Evolutionary conservation across 2,329 filamentous ascomycete genomes (phyloP).

Genomic region (Geosmithia morbida): DNA sequence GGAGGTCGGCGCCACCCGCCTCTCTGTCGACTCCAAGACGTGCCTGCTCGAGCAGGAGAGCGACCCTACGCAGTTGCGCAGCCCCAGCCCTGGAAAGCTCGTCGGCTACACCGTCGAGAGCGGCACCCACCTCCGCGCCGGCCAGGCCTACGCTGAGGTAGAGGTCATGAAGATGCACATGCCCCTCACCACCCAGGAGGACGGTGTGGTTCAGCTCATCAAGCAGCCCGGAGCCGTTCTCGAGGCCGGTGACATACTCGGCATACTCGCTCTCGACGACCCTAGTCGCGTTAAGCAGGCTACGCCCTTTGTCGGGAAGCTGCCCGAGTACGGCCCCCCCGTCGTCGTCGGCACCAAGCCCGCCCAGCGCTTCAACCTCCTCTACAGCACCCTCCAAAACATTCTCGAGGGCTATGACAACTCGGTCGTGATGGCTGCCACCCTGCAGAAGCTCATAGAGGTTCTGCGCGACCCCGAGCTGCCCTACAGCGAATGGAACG

Average conservation of each 20-base stretch:
- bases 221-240: constrained; percentile 98
- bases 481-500: constrained; percentile 92
- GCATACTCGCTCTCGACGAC: constrained; percentile 89
- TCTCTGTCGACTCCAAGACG: constrained; percentile 96
- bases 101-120: constrained; percentile 97
- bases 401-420: constrained; percentile 94
- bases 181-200: constrained; percentile 88
- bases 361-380: constrained; percentile 68
- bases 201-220: constrained; percentile 93
- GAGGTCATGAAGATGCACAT: constrained; percentile 99
- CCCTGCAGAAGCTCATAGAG: constrained; percentile 76
- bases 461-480: constrained; percentile 82
- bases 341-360: constrained; percentile 85
- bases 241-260: constrained; percentile 95
- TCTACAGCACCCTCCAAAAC: constrained; percentile 67
- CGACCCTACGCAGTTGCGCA: constrained; percentile 90
- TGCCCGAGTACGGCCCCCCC: constrained; percentile 75
- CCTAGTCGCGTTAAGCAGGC: constrained; percentile 94
- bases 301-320: constrained; percentile 79
- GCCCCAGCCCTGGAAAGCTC: constrained; percentile 90
- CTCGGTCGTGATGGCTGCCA: constrained; percentile 84
- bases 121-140: constrained; percentile 81
- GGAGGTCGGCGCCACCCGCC: constrained; percentile 85
- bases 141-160: constrained; percentile 88
- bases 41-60: constrained; percentile 97